Evolutionary conservation across 495 filamentous ascomycete genomes (phyloP).

Genomic region (Platismatia glauca): DNA sequence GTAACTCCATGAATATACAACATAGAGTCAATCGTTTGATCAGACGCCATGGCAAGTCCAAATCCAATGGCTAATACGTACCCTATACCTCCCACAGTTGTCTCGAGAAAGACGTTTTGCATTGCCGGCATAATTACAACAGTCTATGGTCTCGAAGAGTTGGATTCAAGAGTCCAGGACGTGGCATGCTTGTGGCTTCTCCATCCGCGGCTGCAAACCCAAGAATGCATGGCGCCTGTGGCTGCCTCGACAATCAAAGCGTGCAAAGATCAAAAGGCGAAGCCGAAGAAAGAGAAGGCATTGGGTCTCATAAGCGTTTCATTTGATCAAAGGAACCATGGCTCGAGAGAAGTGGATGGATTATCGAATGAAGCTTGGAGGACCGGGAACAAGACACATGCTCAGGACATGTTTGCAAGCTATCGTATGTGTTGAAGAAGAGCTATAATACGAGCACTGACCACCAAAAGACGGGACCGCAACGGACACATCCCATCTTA

Average conservation of each 20-base stretch:
- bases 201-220: slow-evolving; percentile 61
- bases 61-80: slow-evolving; percentile 30
- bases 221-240: slow-evolving; percentile 59
- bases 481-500: slow-evolving; percentile 58
- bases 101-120: slow-evolving; percentile 53
- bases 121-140: slow-evolving; percentile 70
- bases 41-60: slow-evolving; percentile 16
- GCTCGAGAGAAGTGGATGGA: slow-evolving; percentile 51
- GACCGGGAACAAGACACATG: slow-evolving; percentile 72
- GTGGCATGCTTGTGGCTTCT: slow-evolving; percentile 80
- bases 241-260: slow-evolving; percentile 46
- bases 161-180: slow-evolving; percentile 38
- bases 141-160: slow-evolving; percentile 71
- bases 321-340: slow-evolving; percentile 90
- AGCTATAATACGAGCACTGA: background rate
- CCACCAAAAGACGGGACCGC: slow-evolving; percentile 55
- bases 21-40: background rate
- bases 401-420: slow-evolving; percentile 74
- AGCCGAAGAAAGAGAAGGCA: slow-evolving; percentile 23
- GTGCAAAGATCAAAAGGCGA: slow-evolving; percentile 42
- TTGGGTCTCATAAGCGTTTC: slow-evolving; percentile 64
- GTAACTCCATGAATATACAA: too few species aligned
- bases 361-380: slow-evolving; percentile 66
- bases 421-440: slow-evolving; percentile 35
- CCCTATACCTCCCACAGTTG: slow-evolving; percentile 27